Conservation (phyloP, 345 rosid genomes). For the Triadica sebifera region DNA sequence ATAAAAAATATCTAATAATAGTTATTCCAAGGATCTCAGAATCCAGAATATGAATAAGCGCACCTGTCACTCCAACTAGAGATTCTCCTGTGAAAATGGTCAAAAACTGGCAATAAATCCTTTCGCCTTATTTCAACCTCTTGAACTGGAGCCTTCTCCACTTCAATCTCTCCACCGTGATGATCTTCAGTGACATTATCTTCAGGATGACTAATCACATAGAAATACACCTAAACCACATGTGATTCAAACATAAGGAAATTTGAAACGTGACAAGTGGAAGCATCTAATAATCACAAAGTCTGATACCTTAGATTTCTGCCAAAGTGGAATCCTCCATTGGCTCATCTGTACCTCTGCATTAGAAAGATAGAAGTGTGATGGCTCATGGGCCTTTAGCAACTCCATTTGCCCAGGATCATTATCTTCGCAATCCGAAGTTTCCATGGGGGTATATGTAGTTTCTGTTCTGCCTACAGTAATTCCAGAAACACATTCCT, state of each 20-base stretch:
- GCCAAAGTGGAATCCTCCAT: constrained; percentile 85
- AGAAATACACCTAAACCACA: constrained; percentile 61
- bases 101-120: constrained; percentile 79
- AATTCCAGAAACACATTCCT: constrained; percentile 70
- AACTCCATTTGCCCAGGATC: constrained; percentile 34
- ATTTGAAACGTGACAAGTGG: not conserved
- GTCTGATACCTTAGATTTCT: constrained; percentile 65
- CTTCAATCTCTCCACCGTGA: constrained; percentile 62
- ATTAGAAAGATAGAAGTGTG: constrained; percentile 74
- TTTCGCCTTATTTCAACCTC: constrained; percentile 78
- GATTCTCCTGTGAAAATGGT: constrained; percentile 58
- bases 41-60: not conserved
- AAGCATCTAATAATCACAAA: constrained; percentile 8
- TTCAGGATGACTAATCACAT: constrained; percentile 43
- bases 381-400: constrained; percentile 53
- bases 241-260: constrained; percentile 19
- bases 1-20: not conserved
- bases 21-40: not conserved
- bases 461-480: constrained; percentile 41
- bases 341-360: constrained; percentile 84
- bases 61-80: constrained; percentile 63
- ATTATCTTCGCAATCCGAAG: constrained; percentile 53
- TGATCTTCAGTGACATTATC: constrained; percentile 28
- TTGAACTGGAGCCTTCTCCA: constrained; percentile 58
- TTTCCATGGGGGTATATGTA: constrained; percentile 41